phyloP scores from a whole-genome alignment of 192 early-diverging fungal genomes.

The Umbelopsis sp. region DNA sequence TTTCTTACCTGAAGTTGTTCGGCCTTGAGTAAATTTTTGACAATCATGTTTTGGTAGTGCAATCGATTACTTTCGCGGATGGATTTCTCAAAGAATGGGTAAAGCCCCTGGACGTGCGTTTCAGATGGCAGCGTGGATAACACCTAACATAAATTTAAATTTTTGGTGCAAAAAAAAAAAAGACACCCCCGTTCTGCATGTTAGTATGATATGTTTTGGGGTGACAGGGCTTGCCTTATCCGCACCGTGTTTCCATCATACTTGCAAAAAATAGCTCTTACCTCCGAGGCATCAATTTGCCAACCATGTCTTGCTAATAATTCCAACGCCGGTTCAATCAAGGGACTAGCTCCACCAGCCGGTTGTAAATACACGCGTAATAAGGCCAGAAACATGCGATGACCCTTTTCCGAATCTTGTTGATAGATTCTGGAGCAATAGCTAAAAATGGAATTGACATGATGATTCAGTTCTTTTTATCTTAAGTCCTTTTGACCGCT shows the following conservation, averaged over 20 bases:
- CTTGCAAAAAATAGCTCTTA: neutral
- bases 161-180: no score
- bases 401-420: conserved; percentile 48
- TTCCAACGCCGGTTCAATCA: conserved; percentile 59
- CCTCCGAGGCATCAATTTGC: conserved; percentile 60
- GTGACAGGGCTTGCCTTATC: no score
- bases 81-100: conserved; percentile 65
- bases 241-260: no score
- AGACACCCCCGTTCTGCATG: no score
- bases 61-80: conserved; percentile 64
- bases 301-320: conserved; percentile 69
- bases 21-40: conserved; percentile 70
- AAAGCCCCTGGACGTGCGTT: conserved; percentile 41
- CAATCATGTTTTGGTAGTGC: conserved; percentile 65
- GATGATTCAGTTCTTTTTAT: neutral
- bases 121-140: conserved; percentile 34
- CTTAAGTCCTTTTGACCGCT: conserved; percentile 6
- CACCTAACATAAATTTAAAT: conserved; percentile 11
- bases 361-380: conserved; percentile 64
- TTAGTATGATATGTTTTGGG: no score
- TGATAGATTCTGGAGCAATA: conserved; percentile 63
- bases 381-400: conserved; percentile 66
- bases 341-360: conserved; percentile 43
- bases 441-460: conserved; percentile 46
- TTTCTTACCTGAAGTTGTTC: conserved; percentile 62